Conservation (phyloP, 192 early-diverging fungal genomes). For the Gigaspora rosea region DNA sequence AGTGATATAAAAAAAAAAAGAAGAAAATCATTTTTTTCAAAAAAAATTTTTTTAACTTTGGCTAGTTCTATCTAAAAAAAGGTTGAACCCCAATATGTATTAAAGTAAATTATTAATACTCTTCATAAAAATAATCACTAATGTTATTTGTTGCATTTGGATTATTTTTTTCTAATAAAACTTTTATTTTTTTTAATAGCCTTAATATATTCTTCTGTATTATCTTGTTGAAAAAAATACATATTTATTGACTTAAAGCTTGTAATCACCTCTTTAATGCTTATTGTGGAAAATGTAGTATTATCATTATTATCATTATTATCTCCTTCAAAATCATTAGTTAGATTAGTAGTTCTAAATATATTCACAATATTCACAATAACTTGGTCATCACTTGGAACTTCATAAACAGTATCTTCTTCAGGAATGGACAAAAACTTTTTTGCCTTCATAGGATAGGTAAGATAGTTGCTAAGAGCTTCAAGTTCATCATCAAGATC, state of each 20-base stretch:
- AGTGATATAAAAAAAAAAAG: too few species aligned
- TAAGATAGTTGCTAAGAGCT: background rate
- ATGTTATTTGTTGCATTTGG: too few species aligned
- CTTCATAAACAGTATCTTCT: constrained; percentile 19
- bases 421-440: constrained; percentile 23
- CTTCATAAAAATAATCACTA: too few species aligned
- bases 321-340: background rate
- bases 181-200: background rate
- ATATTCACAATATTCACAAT: constrained; percentile 6
- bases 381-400: constrained; percentile 17
- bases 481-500: background rate
- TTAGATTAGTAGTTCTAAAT: background rate
- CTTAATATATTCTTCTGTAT: background rate
- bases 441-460: constrained; percentile 2
- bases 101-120: too few species aligned
- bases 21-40: too few species aligned
- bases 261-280: background rate
- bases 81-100: too few species aligned
- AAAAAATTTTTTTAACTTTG: too few species aligned
- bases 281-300: background rate
- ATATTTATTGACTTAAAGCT: background rate
- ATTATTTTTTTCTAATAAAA: background rate
- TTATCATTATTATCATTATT: background rate
- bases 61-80: too few species aligned
- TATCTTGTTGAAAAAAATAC: background rate